Conservation (phyloP, 2,329 filamentous ascomycete species). For the Trichocomaceae sp. region DNA sequence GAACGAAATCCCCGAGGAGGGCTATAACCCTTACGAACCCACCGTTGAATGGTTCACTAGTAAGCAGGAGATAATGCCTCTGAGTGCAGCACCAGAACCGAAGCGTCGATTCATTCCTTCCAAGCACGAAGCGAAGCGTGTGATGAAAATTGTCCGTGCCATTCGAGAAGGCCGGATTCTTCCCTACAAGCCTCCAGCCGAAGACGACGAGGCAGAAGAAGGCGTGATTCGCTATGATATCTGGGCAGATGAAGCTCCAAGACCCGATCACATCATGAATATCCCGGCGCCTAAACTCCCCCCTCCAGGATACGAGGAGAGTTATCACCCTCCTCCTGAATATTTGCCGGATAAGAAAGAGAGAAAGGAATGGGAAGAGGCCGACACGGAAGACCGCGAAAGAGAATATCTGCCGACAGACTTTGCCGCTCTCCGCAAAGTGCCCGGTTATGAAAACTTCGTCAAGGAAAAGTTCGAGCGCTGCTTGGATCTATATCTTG, state of each 20-base stretch:
- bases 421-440: conserved; percentile 77
- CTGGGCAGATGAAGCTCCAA: conserved; percentile 85
- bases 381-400: conserved; percentile 84
- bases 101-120: conserved; percentile 94
- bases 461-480: conserved; percentile 96
- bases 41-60: conserved; percentile 92
- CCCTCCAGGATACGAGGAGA: conserved; percentile 89
- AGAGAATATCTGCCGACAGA: conserved; percentile 80
- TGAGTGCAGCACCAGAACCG: conserved; percentile 90
- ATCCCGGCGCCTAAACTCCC: conserved; percentile 89
- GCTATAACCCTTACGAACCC: conserved; percentile 89
- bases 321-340: conserved; percentile 91
- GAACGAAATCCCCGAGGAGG: conserved; percentile 79
- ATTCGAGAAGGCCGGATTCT: conserved; percentile 91
- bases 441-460: conserved; percentile 82
- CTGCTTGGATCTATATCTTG: conserved; percentile 90
- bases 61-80: conserved; percentile 84
- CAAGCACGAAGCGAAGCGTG: conserved; percentile 90
- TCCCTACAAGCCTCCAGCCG: conserved; percentile 73
- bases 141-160: conserved; percentile 95
- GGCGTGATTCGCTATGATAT: conserved; percentile 75
- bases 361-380: conserved; percentile 73
- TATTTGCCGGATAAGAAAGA: conserved; percentile 85
- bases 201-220: conserved; percentile 62
- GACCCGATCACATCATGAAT: conserved; percentile 83